Evolutionary conservation across 164 flowering plant genomes (phyloP), one percentile per base, ranked within the genome.

Genomic region (Berberis vulgaris): DNA sequence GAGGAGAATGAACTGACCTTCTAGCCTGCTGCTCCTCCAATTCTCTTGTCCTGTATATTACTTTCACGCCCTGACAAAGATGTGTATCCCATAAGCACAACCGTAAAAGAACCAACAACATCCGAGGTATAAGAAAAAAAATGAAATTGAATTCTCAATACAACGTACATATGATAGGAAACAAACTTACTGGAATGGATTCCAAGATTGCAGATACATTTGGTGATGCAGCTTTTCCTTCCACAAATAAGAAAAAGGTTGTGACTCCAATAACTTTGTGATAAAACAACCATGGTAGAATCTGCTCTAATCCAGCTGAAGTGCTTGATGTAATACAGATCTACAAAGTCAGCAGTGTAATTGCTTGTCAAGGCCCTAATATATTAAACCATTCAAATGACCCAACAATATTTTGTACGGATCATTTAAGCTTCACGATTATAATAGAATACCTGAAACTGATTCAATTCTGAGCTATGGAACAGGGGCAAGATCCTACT

Each of bases 261-360:
- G 85, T 70, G 57, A 95, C 97, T 65, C 99, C 99, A 62, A 95
- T 74, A 74, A 84, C 96, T 74, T 95, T 95, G 68, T 95, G 99
- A 76, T 85, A 95, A 68, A 79, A 89, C 69, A 91, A 78, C 99
- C 99, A 95, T 5, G 99, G 99, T 7, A 95, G 77, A 58, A 81
- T 89, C 84, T 95, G 97, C 70, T 89, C 97, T 64, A 95, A 78
- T 60, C 92, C 88, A 64, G 91, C 97, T 10, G 99, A 91, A 62
- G 97, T 95, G 78, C 97, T 95, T 9, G 97, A 84, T 0, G 92
- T 91, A 43, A 94, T 81, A 65, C 89, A 84, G 64, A 85, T 79
- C 88, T 85, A 75, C 64, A 70, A 38, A 54, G 49, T 52, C 47
- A 62, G 55, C 52, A 57, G 6, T 49, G 43, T 2, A 58, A 59